These are phyloP conservation scores for Paramecium sonneborni DNA, from an alignment of 73 alveolate genomes.

Conservation along the genomic window DNA sequence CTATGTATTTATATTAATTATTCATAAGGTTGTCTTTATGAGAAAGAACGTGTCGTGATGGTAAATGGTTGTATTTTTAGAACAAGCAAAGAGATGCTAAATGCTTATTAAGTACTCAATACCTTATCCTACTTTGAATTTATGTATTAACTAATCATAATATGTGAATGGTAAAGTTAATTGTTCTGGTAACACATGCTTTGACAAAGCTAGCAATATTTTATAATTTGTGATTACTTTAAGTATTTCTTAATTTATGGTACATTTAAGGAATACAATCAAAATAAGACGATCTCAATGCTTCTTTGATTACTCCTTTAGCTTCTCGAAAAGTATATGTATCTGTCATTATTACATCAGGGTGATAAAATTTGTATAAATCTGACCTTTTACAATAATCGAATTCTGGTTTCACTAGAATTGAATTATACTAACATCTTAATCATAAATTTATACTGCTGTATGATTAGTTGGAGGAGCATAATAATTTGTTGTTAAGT, in stretches of 20 bases:
- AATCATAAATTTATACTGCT: neutral
- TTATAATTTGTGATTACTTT: neutral
- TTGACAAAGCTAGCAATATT: neutral
- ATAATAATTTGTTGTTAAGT: neutral
- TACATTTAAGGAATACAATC: slow-evolving; percentile 35
- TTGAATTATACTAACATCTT: neutral
- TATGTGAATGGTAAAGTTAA: slow-evolving; percentile 45
- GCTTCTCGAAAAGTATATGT: slow-evolving; percentile 29
- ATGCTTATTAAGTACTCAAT: neutral
- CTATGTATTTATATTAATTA: neutral
- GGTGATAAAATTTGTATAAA: slow-evolving; percentile 31
- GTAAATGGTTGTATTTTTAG: slow-evolving; percentile 25
- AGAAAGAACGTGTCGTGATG: neutral
- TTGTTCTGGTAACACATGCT: neutral
- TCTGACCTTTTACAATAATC: slow-evolving; percentile 44
- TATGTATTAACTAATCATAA: neutral
- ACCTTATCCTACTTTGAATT: neutral
- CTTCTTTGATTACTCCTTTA: slow-evolving; percentile 22
- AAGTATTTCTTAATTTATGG: neutral
- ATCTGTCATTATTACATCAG: slow-evolving; percentile 30
- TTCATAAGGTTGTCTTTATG: neutral
- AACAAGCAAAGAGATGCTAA: slow-evolving; percentile 21
- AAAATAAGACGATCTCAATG: neutral
- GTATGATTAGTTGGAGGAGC: neutral
- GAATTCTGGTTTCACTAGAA: neutral